Evolutionary conservation across 164 flowering plant genomes (phyloP), one percentile per base, ranked within the genome.

Genomic region (Piper betle): DNA sequence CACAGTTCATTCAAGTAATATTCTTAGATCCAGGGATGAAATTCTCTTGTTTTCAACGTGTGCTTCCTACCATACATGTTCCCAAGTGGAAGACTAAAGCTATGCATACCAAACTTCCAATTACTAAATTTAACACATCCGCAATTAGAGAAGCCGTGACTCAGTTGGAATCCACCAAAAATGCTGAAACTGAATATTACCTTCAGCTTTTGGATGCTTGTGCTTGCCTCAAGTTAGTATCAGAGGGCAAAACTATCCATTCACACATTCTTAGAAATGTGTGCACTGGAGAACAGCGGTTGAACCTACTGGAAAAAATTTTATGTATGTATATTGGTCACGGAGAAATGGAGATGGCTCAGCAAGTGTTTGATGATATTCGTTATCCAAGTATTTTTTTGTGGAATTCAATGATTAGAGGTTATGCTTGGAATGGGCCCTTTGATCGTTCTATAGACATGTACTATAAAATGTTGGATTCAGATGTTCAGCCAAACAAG

Each of bases 401-500:
- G 10, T 81, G 87, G 82, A 79, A 86, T 66, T 69, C 73, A 39
- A 58, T 86, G 77, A 82, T 86, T 56, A 74, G 93, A 67, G 82
- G 73, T 10, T 86, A 84, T 69, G 87, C 89, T 13, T 84, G 86
- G 84, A 72, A 76, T 48, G 87, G 86, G 60, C 86, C 80, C 52
- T 73, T 71, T 48, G 69, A 75, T 2, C 48, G 38, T 57, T 80
- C 86, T 37, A 63, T 86, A 43, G 66, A 70, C 54, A 70, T 86
- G 77, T 86, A 82, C 61, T 15, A 69, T 43, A 48, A 57, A 18
- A 84, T 86, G 93, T 50, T 78, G 0, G 59, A 60, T 3, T 64
- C 42, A 20, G 80, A 86, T 1, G 62, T 80, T 46, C 42, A 2
- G 25, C 87, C 93, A 8, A 80, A 74, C 25, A 86, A 84, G 39